Base-by-base conservation (phyloP, 495 filamentous ascomycete genomes). In the Penicillium daleae region DNA sequence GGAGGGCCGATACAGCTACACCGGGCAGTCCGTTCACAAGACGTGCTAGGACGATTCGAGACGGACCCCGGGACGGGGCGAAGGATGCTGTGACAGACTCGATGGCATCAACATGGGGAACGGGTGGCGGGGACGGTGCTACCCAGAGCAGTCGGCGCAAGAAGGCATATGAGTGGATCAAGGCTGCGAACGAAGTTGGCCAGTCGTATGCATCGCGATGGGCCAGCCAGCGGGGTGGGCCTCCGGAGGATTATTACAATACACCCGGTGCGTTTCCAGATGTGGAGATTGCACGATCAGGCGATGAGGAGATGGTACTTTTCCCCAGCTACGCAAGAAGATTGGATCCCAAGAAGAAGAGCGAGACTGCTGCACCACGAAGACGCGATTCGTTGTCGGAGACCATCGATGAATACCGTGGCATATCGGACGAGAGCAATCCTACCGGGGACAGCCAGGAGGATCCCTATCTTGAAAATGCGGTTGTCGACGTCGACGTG, bases 251-350 rank as follows among this genome's bases (percentile, higher is more conserved):
- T 46, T 81, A 85, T 40, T 74, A 81, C 9, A 82, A 84, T 29
- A 89, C 90, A n/a, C 89, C 90, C 0, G 90, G 88, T 2, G 82
- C 89, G 5, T 97, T 93, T 66, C 91, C 92, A 1, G 88, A 96
- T 65, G 89, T 92, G 19, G 85, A 89, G 13, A 89, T 97, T 55
- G 86, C 89, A 22, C 82, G 87, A 8, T 89, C 85, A 40, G 93
- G 90, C 22, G 86, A 90, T 64, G 94, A 97, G 76, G 91, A 97
- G 78, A 90, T 99, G 87, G 83, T 98, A 12, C 68, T 98, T 15
- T 99, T 97, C 69, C 95, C 95, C 8, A 94, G 91, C 67, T 96
- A 98, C 77, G 90, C 91, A 46, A 81, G 91, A 72, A 83, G 82
- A 67, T 83, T 96, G 74, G 53, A 65, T 26, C 42, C 51, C 6